Percentiles rank a stretch among this genome's conserved stretches.
Evolutionary conservation across 2,329 filamentous ascomycete species (phyloP).

Genomic region (Torrubiellomyces zombiae): DNA sequence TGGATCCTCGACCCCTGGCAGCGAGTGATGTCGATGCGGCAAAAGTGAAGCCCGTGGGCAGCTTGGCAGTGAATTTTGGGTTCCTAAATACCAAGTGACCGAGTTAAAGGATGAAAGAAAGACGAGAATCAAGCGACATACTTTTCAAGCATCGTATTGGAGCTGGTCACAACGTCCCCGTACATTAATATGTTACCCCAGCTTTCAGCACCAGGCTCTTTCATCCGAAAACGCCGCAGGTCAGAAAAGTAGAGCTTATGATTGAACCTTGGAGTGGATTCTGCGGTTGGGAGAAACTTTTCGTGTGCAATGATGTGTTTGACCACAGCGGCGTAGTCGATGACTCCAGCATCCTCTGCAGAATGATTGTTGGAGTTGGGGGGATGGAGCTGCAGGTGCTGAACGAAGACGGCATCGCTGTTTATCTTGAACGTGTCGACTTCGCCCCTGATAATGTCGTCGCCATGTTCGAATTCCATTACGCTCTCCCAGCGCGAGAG

Average conservation of each 20-base stretch:
- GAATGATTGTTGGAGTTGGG: constrained; percentile 9
- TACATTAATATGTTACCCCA: constrained; percentile 76
- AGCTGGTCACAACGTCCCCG: constrained; percentile 83
- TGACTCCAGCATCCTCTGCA: constrained; percentile 35
- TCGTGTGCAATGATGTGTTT: constrained; percentile 66
- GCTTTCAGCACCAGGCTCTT: constrained; percentile 36
- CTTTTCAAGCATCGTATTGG: constrained; percentile 87
- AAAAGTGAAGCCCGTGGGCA: constrained; percentile 76
- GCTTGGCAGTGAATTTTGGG: constrained; percentile 51
- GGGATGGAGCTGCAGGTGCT: constrained; percentile 36
- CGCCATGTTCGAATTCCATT: constrained; percentile 45
- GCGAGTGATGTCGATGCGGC: constrained; percentile 79
- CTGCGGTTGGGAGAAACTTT: constrained; percentile 44
- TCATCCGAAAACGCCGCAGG: constrained; percentile 46
- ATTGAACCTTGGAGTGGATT: constrained; percentile 73
- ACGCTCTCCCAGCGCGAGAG: constrained; percentile 50
- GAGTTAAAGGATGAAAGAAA: background rate
- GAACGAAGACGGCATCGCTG: constrained; percentile 43
- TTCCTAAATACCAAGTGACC: constrained; percentile 38
- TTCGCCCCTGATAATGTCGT: constrained; percentile 62
- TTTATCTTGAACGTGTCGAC: constrained; percentile 72
- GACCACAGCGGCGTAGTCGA: constrained; percentile 57
- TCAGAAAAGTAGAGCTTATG: constrained; percentile 64
- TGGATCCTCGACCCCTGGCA: constrained; percentile 72
- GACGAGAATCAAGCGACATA: constrained; percentile 16